Evolutionary conservation across 164 flowering plant genomes (phyloP), one percentile per base, ranked within the genome.

Genomic region (Vitis cinerea): DNA sequence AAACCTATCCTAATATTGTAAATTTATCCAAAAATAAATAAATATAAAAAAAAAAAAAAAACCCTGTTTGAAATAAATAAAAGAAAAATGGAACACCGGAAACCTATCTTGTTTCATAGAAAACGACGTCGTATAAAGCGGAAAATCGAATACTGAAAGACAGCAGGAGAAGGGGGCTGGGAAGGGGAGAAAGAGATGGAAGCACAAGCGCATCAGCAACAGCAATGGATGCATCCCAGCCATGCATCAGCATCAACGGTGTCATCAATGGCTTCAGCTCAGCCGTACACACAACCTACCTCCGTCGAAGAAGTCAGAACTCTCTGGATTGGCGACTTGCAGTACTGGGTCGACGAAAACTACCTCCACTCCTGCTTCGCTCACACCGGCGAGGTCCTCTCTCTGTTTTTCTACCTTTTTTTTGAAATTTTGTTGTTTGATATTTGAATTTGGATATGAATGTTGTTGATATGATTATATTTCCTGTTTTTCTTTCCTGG

Each of bases 281-380:
- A 64, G 57, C 69, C 75, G 37, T 79, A 86, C 59, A 88, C 83
- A 64, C 91, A 90, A 61, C 98, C 98, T 1, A 78, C 89, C 8
- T 63, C 96, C n/a, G 70, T 82, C 5, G 99, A 91, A 67, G 99
- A 91, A 74, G 90, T 91, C 8, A 63, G 94, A 56, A 91, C 99
- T 27, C 94, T 93, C 3, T 94, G 99, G 99, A 92, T 94, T 69
- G 99, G 99, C 0, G 99, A 95, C 78, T 80, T 95, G 61, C 98
- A 94, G 78, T 89, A 85, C 64, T 95, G 99, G 99, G 94, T 83
- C 76, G 98, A 95, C 62, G 99, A 95, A 59, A 30, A 57, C 68
- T 93, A 95, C 72, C 96, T 95, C 79, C 80, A 75, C 27, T n/a
- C 71, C 74, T 95, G 99, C 85, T 95, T 95, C 77, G 66, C 94